These are phyloP conservation scores for Serendipita sp. DNA, from an alignment of 768 basidiomycete genomes.

Conservation along the genomic window DNA sequence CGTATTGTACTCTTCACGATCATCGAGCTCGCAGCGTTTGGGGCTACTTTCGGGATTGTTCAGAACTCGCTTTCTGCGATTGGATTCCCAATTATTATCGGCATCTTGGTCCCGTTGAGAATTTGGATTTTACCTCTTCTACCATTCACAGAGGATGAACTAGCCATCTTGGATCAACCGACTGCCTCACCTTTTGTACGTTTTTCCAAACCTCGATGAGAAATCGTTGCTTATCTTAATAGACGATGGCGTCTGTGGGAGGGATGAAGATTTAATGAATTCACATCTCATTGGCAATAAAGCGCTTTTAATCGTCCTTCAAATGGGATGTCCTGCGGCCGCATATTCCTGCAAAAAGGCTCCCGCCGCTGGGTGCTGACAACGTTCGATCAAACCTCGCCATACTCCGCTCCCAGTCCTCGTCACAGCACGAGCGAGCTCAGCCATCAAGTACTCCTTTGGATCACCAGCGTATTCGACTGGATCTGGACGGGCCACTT, in stretches of 20 bases:
- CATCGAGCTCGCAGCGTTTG: conserved; percentile 72
- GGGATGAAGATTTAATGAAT: not conserved
- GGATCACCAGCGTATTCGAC: conserved; percentile 23
- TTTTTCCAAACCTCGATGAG: conserved; percentile 12
- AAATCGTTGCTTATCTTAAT: not conserved
- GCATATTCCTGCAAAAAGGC: conserved; percentile 22
- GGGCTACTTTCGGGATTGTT: conserved; percentile 75
- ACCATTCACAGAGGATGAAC: conserved; percentile 60
- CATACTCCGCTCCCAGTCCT: not conserved
- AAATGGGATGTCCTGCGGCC: conserved; percentile 18
- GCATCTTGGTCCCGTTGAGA: conserved; percentile 65
- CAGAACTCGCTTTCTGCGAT: conserved; percentile 67
- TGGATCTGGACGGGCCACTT: conserved; percentile 40
- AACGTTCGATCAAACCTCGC: not conserved
- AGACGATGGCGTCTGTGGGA: conserved; percentile 15
- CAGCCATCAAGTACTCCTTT: conserved; percentile 14
- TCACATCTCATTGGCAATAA: not conserved
- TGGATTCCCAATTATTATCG: conserved; percentile 80
- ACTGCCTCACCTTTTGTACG: conserved; percentile 77
- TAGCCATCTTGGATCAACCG: conserved; percentile 75
- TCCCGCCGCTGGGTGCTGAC: conserved; percentile 10
- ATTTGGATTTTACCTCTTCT: conserved; percentile 54
- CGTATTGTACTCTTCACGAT: conserved; percentile 54
- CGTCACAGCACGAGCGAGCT: not conserved
- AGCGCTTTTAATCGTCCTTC: not conserved